Conservation (phyloP, 1,139 yeast genomes). For the Ogataea hybrid region DNA sequence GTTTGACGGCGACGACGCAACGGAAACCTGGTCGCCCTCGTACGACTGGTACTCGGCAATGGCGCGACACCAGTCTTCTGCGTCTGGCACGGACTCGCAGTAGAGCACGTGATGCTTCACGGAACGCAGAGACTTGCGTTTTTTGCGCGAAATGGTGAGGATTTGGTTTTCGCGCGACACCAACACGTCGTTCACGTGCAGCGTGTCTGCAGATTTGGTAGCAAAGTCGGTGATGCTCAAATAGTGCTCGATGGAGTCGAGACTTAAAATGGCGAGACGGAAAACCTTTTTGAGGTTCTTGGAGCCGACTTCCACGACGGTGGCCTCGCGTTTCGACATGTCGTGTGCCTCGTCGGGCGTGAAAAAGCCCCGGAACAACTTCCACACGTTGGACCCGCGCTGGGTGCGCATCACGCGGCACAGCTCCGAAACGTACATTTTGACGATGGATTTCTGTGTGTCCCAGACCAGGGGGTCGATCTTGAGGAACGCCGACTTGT, state of each 20-base stretch:
- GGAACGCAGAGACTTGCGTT: constrained; percentile 25
- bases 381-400: constrained; percentile 24
- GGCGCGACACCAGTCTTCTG: constrained; percentile 75
- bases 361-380: constrained; percentile 26
- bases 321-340: constrained; percentile 19
- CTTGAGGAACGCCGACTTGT: too few relatives aligned
- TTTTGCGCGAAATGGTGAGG: constrained; percentile 23
- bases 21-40: constrained; percentile 21
- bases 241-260: constrained; percentile 22
- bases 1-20: constrained; percentile 19
- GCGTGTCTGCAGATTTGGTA: constrained; percentile 20
- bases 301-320: constrained; percentile 18
- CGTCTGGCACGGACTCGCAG: constrained; percentile 77
- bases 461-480: too few relatives aligned
- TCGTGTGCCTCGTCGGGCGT: constrained; percentile 26
- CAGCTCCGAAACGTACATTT: too few relatives aligned
- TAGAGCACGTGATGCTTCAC: constrained; percentile 56
- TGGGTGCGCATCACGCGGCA: constrained; percentile 19
- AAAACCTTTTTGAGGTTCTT: constrained; percentile 24
- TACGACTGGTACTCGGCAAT: constrained; percentile 12
- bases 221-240: constrained; percentile 20
- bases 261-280: constrained; percentile 21
- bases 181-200: constrained; percentile 22
- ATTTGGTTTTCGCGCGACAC: constrained; percentile 25
- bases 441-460: too few relatives aligned